These are phyloP conservation scores for Penicillium rolfsii DNA, from an alignment of 2,329 filamentous ascomycete species.

Conservation along the genomic window DNA sequence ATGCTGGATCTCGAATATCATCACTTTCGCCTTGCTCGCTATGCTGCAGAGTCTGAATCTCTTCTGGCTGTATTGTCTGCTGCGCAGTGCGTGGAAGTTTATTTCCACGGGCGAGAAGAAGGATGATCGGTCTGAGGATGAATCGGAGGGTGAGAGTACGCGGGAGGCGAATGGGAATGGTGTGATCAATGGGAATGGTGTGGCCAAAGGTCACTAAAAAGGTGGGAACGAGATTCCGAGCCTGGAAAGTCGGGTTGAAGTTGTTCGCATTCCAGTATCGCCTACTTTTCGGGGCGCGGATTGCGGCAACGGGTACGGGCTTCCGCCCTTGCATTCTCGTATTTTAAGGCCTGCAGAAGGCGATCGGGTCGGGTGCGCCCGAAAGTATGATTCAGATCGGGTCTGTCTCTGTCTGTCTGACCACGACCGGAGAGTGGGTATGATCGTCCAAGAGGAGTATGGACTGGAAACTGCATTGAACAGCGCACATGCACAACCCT, in stretches of 20 bases:
- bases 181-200: neutral
- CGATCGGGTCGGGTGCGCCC: neutral
- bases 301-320: neutral
- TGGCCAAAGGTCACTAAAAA: constrained; percentile 11
- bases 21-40: constrained; percentile 44
- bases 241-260: neutral
- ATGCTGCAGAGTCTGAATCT: constrained; percentile 46
- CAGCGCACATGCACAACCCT: neutral
- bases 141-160: constrained; percentile 57
- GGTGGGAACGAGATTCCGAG: neutral
- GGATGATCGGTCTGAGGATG: constrained; percentile 52
- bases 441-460: neutral
- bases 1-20: constrained; percentile 47
- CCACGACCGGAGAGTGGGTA: neutral
- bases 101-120: constrained; percentile 36
- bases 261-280: neutral
- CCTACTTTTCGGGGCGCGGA: neutral
- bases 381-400: neutral
- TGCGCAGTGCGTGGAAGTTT: constrained; percentile 43
- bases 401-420: neutral
- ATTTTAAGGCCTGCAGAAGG: neutral
- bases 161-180: no score
- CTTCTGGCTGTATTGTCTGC: constrained; percentile 46
- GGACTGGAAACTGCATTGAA: neutral
- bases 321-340: constrained; percentile 3